Percentiles rank a stretch among this genome's conserved stretches.
These are phyloP conservation scores for Schwanniomyces sp. DNA, from an alignment of 805 yeast genomes.

Conservation along the genomic window DNA sequence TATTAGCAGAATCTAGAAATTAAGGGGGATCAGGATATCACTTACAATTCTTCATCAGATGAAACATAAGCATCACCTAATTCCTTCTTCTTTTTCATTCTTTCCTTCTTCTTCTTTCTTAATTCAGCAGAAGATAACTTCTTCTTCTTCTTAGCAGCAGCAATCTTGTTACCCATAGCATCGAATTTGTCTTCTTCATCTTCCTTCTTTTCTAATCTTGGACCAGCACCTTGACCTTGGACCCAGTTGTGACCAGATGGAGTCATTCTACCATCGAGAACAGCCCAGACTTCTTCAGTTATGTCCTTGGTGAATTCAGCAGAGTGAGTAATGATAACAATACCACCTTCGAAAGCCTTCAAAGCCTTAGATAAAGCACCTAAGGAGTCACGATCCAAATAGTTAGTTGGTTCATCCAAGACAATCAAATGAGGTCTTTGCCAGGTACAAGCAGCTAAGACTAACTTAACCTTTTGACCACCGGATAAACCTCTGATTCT, in stretches of 20 bases:
- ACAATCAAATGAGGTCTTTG: conserved; percentile 99
- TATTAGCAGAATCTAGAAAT: conserved; percentile 1
- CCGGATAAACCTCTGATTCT: conserved; percentile 99
- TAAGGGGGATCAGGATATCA: conserved; percentile 4
- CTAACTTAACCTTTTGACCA: conserved; percentile 99
- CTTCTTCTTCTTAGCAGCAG: conserved; percentile 91
- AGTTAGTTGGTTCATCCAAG: conserved; percentile 99
- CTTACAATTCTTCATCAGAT: conserved; percentile 70
- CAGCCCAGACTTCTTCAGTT: conserved; percentile 99
- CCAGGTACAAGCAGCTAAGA: conserved; percentile 99
- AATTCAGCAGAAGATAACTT: conserved; percentile 98
- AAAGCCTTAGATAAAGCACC: conserved; percentile 99
- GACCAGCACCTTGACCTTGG: conserved; percentile 99
- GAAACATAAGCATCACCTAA: conserved; percentile 99
- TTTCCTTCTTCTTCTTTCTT: conserved; percentile 99
- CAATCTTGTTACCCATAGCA: conserved; percentile 99
- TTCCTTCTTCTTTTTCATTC: conserved; percentile 99
- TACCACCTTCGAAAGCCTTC: conserved; percentile 99
- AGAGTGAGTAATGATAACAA: conserved; percentile 99
- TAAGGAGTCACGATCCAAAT: conserved; percentile 98
- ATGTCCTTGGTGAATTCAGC: conserved; percentile 99
- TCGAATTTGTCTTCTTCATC: conserved; percentile 98
- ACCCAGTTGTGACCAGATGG: conserved; percentile 99
- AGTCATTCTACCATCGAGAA: conserved; percentile 95
- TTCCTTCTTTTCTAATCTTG: conserved; percentile 97